Evolutionary conservation across 805 yeast genomes (phyloP).

Genomic region (Kodamaea restingae): DNA sequence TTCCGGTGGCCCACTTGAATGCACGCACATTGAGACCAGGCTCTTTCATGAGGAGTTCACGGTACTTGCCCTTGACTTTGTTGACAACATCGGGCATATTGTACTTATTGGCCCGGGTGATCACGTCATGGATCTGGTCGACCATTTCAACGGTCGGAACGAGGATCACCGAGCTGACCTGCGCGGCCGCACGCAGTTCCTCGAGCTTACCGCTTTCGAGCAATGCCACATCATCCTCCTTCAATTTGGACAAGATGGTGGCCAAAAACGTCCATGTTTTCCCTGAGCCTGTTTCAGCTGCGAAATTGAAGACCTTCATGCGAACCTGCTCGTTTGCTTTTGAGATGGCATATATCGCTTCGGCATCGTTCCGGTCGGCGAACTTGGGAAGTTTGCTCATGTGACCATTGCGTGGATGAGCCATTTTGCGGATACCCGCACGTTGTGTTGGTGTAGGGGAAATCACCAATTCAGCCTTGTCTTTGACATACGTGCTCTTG

Average conservation of each 20-base stretch:
- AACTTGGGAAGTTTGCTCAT: conserved; percentile 11
- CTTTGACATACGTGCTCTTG: conserved; percentile 28
- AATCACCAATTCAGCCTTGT: conserved; percentile 30
- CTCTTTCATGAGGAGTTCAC: conserved; percentile 22
- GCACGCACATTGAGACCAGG: conserved; percentile 40
- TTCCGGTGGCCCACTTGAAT: conserved; percentile 61
- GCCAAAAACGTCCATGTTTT: conserved; percentile 90
- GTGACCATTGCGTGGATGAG: conserved; percentile 38
- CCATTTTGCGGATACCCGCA: conserved; percentile 59
- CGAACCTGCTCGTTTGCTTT: conserved; percentile 27
- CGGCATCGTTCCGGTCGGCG: conserved; percentile 14
- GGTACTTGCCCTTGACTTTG: conserved; percentile 17
- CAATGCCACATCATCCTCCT: conserved; percentile 46
- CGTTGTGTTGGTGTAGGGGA: conserved; percentile 80
- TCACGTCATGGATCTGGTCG: conserved; percentile 62
- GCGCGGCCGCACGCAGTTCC: conserved; percentile 24
- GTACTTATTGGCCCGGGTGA: conserved; percentile 27
- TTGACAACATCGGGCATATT: conserved; percentile 20
- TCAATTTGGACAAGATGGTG: conserved; percentile 66
- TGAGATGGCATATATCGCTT: conserved; percentile 24
- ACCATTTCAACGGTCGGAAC: conserved; percentile 90
- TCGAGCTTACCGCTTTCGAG: conserved; percentile 21
- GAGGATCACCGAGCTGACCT: conserved; percentile 66
- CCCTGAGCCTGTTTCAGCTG: conserved; percentile 97
- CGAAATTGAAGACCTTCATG: conserved; percentile 66